These are phyloP conservation scores for Fusarium aywerte DNA, from an alignment of 2,329 filamentous ascomycete species.

Conservation along the genomic window DNA sequence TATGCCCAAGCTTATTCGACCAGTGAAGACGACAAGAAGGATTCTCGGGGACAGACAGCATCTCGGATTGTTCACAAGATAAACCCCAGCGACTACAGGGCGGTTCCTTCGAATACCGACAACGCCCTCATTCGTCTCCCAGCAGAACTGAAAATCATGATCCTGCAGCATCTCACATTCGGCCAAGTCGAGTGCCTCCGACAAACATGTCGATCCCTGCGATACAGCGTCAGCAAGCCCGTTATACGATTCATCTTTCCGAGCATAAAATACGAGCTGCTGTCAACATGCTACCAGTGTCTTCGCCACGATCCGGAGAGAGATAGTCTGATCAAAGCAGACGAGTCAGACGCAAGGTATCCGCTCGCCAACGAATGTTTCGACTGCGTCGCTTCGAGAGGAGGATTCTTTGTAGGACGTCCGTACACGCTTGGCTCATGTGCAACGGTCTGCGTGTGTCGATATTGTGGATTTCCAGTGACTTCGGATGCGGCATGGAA, in stretches of 20 bases:
- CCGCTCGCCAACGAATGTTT: conserved; percentile 56
- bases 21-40: background rate
- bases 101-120: background rate
- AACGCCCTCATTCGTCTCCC: conserved; percentile 52
- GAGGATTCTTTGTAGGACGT: conserved; percentile 53
- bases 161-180: conserved; percentile 55
- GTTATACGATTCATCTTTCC: conserved; percentile 53
- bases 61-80: background rate
- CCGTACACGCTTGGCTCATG: conserved; percentile 53
- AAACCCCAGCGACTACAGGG: rapidly evolving
- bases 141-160: conserved; percentile 55
- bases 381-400: conserved; percentile 50
- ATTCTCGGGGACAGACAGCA: background rate
- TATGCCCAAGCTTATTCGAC: background rate
- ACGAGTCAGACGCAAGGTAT: conserved; percentile 46
- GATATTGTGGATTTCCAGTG: conserved; percentile 58
- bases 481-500: conserved; percentile 46
- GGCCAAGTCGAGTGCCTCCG: conserved; percentile 57
- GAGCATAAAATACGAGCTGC: conserved; percentile 46
- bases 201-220: conserved; percentile 54
- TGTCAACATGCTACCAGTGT: conserved; percentile 56
- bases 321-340: conserved; percentile 49
- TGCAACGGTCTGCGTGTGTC: conserved; percentile 53
- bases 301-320: conserved; percentile 50
- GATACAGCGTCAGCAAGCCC: conserved; percentile 49